A percentile compares a stretch with the other conserved stretches of the same genome.
These are phyloP conservation scores for Gigaspora rosea DNA, from an alignment of 192 early-diverging fungal species.

Conservation along the genomic window DNA sequence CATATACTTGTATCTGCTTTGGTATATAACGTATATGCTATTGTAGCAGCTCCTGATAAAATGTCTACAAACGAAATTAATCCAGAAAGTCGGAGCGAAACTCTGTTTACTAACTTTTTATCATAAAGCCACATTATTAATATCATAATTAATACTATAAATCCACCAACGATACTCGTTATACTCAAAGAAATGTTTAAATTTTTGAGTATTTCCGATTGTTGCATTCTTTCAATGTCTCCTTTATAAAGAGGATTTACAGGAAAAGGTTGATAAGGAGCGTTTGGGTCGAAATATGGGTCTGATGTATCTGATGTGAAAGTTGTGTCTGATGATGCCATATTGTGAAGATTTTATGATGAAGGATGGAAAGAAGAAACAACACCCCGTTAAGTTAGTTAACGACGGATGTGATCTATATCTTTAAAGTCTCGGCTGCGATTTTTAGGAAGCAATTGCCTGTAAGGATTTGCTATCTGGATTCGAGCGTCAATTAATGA, in stretches of 20 bases:
- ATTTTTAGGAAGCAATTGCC: too few species aligned
- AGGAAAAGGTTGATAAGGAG: neutral
- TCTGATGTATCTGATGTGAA: too few species aligned
- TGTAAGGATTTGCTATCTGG: too few species aligned
- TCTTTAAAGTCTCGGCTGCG: too few species aligned
- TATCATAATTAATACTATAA: constrained; percentile 19
- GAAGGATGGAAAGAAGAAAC: too few species aligned
- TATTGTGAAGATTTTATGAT: neutral
- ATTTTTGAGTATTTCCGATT: neutral
- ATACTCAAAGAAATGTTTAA: constrained; percentile 3
- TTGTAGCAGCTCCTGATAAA: neutral
- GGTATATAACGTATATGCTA: neutral
- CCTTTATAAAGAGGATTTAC: neutral
- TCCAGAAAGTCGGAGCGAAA: constrained; percentile 3
- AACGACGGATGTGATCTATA: neutral
- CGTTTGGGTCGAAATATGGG: neutral
- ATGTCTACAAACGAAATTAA: constrained; percentile 25
- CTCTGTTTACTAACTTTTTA: constrained; percentile 15
- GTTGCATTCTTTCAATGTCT: neutral
- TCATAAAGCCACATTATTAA: constrained; percentile 19
- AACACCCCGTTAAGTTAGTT: neutral
- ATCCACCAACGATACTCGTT: constrained; percentile 11
- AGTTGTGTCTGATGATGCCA: neutral
- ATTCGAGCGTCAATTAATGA: too few species aligned
- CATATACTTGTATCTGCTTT: neutral